Base-by-base conservation (phyloP, 2,329 filamentous ascomycete species). In the Aspergillus arachidicola region DNA sequence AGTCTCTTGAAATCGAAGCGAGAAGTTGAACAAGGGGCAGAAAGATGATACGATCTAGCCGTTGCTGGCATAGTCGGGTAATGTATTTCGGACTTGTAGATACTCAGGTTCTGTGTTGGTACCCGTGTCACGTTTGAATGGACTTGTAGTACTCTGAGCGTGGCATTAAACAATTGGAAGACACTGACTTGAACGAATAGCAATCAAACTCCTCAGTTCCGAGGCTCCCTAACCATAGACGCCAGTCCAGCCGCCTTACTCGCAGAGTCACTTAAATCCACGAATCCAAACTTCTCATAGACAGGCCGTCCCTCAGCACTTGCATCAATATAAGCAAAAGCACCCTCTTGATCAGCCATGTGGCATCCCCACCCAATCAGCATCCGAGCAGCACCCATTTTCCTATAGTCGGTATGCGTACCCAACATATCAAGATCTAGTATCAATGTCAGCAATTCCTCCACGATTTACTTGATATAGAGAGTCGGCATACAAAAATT, bases 71-170 rank as follows among this genome's bases (percentile, higher is more conserved):
- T 11, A 1, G 11, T 14, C 12, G 34, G 4, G 12, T 14, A 36
- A 6, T 36, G 4, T 1, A 36, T 36, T 0, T 36, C 34, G 12
- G 34, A 6, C 9, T 9, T 32, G 9, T 11, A 11, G 30, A 32
- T 2, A 9, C 30, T 4, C 30, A 32, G 30, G 4, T 11, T 16
- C 34, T 16, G 5, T 6, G 4, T 14, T 36, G 1, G 12, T 36
- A 36, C 5, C 1, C 6, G 16, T 16, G 0, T 0, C 4, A 38
- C 10, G 0, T 38, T 19, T 38, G 3, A 1, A 4, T 1, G 2
- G 36, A 19, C 6, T 2, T 19, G 16, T 41, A 19, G 6, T 19
- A 41, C 16, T 41, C 16, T 19, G 16, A 19, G 6, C 16, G 3
- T 41, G 36, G 16, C 6, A 19, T 41, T 7, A 41, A 38, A 19